Evolutionary conservation across 2,329 filamentous ascomycete species (phyloP), one percentile per base, ranked within the genome.

Genomic region (Incumbomyces lentus): DNA sequence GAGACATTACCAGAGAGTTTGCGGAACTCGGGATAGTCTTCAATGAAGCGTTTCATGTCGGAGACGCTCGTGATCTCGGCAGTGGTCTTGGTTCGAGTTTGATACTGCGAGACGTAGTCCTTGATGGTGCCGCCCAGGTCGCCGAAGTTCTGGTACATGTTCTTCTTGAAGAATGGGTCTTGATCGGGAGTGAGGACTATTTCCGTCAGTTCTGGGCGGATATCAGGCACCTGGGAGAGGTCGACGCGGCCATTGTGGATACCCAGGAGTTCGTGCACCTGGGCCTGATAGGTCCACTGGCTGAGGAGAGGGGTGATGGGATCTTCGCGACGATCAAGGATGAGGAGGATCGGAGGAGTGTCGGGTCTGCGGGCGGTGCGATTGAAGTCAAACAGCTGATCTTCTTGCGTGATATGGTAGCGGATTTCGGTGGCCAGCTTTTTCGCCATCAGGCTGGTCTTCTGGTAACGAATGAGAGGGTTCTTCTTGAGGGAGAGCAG

Each of bases 241-340:
- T 95, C 84, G 1, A 98, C 92, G 42, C 90, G 78, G n/a, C 92
- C 92, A 62, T 96, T 96, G 49, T 85, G 79, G 55, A 98, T 95
- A 4, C 92, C 92, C 11, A 98, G 73, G 1, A 96, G 70, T 60
- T 98, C 92, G 62, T 98, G 92, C 1, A 98, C 92, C 89, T 98
- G 98, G n/a, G 92, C 92, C 67, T 98, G 92, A 60, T 98, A 98
- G 19, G 92, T 98, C 92, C 92, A 98, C 63, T 98, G 92, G 2
- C 88, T 95, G 40, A 98, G 74, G 10, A 98, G 70, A 0, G 92
- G 92, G 2, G 92, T 98, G 42, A 96, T 84, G 0, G 92, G 90
- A 59, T 98, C 92, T 61, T 95, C 89, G 63, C 92, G 79, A 35
- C 92, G 80, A 65, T 98, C 92, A 26, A 98, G 68, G 45, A 98